Evolutionary conservation across 2,329 filamentous ascomycete species (phyloP).

Genomic region (Dactylellina sp.): DNA sequence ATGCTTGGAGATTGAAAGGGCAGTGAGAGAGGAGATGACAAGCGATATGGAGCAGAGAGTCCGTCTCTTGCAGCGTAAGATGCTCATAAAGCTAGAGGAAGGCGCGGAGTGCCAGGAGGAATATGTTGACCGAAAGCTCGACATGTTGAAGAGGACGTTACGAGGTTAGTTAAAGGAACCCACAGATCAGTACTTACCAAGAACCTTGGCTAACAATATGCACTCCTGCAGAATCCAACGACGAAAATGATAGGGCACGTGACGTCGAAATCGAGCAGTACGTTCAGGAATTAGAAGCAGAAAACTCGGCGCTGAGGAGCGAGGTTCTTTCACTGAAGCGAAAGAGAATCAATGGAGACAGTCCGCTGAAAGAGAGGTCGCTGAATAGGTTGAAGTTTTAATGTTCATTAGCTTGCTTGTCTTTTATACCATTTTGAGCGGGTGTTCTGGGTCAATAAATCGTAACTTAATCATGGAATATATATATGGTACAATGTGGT

Average conservation of each 20-base stretch:
- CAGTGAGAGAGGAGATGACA: constrained; percentile 88
- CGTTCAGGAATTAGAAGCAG: constrained; percentile 74
- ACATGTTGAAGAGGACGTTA: constrained; percentile 73
- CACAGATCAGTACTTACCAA: too few relatives aligned
- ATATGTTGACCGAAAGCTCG: constrained; percentile 88
- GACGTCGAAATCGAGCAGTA: constrained; percentile 69
- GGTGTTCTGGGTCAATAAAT: constrained; percentile 37
- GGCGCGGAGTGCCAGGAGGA: constrained; percentile 84
- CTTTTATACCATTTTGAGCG: constrained; percentile 28
- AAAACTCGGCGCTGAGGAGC: constrained; percentile 76
- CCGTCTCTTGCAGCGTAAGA: constrained; percentile 79
- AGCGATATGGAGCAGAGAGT: constrained; percentile 84
- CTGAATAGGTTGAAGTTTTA: constrained; percentile 50
- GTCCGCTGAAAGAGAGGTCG: constrained; percentile 57
- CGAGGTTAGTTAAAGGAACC: constrained; percentile 63
- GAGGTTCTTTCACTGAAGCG: constrained; percentile 69
- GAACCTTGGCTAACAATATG: constrained; percentile 56
- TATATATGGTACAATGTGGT: constrained; percentile 33
- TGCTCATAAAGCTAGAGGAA: constrained; percentile 80
- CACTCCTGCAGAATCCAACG: constrained; percentile 59
- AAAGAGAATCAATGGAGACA: constrained; percentile 46
- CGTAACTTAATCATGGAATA: constrained; percentile 22
- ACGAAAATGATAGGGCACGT: constrained; percentile 66
- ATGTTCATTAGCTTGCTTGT: constrained; percentile 1
- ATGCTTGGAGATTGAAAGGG: constrained; percentile 78